Evolutionary conservation across 202 grass and related monocot genomes (phyloP).

Genomic region (Digitaria exilis): DNA sequence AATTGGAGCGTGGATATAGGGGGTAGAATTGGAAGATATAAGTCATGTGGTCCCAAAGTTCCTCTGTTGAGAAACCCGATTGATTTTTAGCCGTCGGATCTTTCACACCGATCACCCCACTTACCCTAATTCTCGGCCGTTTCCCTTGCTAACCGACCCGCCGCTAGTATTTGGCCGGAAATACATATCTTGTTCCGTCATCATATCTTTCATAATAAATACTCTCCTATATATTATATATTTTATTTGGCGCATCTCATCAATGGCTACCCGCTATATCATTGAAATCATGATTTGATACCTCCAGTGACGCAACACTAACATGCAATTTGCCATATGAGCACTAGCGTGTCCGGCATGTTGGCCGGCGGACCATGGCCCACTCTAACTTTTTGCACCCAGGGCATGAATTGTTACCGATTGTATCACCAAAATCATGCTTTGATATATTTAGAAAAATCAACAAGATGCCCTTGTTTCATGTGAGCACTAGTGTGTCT

Average conservation of each 20-base stretch:
- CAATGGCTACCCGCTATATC: too few species aligned
- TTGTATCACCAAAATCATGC: background rate
- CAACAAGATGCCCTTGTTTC: background rate
- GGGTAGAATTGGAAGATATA: background rate
- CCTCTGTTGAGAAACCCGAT: background rate
- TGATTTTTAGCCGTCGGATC: background rate
- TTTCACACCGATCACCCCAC: background rate
- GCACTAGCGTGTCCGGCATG: too few species aligned
- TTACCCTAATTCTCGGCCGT: background rate
- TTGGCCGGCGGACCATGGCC: too few species aligned
- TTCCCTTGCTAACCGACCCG: background rate
- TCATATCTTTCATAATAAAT: background rate
- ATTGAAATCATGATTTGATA: background rate
- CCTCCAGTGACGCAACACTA: background rate
- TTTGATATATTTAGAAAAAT: background rate
- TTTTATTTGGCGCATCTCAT: background rate
- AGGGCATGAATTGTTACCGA: too few species aligned
- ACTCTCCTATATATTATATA: background rate
- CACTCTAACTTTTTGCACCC: too few species aligned
- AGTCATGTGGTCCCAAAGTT: background rate
- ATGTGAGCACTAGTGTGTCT: background rate
- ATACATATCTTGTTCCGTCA: too few species aligned
- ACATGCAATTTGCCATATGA: background rate
- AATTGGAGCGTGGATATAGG: background rate
- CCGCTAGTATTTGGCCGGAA: background rate